These are phyloP conservation scores for Phytomonas serpens DNA, from an alignment of 208 protist species.

Conservation along the genomic window DNA sequence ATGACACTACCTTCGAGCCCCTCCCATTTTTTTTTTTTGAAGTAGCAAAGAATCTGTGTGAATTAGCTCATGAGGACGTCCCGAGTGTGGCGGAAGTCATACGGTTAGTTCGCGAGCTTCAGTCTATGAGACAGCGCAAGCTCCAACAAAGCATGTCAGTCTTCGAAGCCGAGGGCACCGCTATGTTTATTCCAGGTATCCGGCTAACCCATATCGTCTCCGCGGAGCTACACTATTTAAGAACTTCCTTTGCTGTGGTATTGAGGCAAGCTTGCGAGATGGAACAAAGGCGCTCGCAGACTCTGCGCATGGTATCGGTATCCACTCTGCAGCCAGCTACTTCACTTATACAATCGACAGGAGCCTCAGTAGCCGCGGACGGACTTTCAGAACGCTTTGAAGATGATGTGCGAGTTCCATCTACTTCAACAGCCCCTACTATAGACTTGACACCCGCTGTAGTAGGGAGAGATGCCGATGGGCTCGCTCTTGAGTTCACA, in stretches of 20 bases:
- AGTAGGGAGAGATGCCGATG: background rate
- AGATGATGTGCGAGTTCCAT: background rate
- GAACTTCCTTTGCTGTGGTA: conserved; percentile 60
- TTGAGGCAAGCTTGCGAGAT: conserved; percentile 60
- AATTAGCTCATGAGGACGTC: conserved; percentile 32
- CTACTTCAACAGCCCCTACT: background rate
- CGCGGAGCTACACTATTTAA: conserved; percentile 73
- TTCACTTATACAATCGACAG: background rate
- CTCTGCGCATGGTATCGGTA: background rate
- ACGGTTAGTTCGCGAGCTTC: conserved; percentile 68
- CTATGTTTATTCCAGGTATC: conserved; percentile 81
- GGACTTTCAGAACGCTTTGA: background rate
- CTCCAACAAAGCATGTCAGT: conserved; percentile 72
- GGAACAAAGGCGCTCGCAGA: conserved; percentile 29
- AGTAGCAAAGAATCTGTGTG: conserved; percentile 41
- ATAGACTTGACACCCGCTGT: background rate
- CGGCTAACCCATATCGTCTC: conserved; percentile 80
- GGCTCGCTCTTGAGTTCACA: background rate
- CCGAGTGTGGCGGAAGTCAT: conserved; percentile 57
- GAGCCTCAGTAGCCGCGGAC: background rate
- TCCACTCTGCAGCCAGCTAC: background rate
- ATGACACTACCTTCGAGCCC: conserved; percentile 62
- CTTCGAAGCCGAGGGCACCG: conserved; percentile 58
- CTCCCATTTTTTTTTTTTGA: conserved; percentile 89
- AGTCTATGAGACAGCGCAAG: conserved; percentile 67